Conservation (phyloP, 2,329 filamentous ascomycete species). For the Colletotrichum cuscutae region DNA sequence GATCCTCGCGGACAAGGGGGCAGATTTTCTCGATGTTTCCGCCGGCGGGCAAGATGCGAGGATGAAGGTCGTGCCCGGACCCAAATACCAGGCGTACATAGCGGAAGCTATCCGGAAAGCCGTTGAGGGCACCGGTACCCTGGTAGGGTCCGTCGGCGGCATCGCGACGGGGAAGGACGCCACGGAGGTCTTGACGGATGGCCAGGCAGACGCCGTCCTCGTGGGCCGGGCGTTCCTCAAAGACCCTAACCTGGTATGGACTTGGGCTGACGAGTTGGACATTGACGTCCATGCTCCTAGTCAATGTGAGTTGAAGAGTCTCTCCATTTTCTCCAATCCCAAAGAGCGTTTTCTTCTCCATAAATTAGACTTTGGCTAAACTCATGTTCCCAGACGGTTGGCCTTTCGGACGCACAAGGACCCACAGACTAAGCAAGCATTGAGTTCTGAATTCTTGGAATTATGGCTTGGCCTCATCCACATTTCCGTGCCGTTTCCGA, state of each 20-base stretch:
- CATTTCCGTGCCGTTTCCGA: neutral
- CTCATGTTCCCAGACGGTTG: constrained; percentile 25
- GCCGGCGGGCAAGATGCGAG: constrained; percentile 70
- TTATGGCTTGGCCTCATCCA: neutral
- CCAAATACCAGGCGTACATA: constrained; percentile 76
- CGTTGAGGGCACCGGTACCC: constrained; percentile 64
- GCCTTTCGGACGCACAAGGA: constrained; percentile 33
- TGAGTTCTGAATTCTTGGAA: neutral
- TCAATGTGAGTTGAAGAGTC: constrained; percentile 39
- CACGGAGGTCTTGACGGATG: constrained; percentile 54
- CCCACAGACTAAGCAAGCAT: constrained; percentile 33
- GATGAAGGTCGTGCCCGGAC: constrained; percentile 67
- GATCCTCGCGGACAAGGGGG: constrained; percentile 69
- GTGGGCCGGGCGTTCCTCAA: constrained; percentile 64
- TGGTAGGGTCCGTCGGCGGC: constrained; percentile 55
- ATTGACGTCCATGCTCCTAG: constrained; percentile 55
- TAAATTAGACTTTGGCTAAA: neutral
- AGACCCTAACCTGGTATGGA: constrained; percentile 63
- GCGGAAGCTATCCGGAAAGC: constrained; percentile 74
- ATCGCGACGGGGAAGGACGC: constrained; percentile 56
- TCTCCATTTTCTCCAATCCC: neutral
- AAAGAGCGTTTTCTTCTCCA: neutral
- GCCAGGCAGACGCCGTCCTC: constrained; percentile 57
- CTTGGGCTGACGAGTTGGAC: constrained; percentile 62
- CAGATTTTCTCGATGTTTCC: constrained; percentile 79